Conservation (phyloP, 116 monocot genomes). For the Phalaenopsis hybrid region DNA sequence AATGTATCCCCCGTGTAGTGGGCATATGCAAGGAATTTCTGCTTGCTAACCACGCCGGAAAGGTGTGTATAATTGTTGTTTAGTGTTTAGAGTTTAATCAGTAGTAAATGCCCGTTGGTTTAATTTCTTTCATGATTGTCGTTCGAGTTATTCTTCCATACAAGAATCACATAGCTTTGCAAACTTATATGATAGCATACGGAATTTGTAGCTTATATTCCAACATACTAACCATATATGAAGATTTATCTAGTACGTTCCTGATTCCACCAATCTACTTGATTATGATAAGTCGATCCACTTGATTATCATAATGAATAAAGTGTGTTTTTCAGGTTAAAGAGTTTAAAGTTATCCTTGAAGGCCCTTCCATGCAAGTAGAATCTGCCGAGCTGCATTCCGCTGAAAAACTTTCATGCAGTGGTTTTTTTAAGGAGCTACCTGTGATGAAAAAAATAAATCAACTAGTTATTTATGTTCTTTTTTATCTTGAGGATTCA, state of each 20-base stretch:
- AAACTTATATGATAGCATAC: not conserved
- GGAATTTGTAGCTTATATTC: not conserved
- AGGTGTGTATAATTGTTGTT: no score
- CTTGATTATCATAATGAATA: conserved; percentile 3
- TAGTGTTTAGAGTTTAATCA: no score
- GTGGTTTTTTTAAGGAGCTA: conserved; percentile 48
- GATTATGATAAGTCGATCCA: not conserved
- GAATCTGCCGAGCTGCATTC: conserved; percentile 16
- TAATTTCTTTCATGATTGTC: no score
- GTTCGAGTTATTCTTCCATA: not conserved
- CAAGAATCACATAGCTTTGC: not conserved
- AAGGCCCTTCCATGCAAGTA: conserved; percentile 40
- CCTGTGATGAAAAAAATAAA: conserved; percentile 20
- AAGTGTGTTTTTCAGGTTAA: conserved; percentile 40
- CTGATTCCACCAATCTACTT: no score
- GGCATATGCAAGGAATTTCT: no score
- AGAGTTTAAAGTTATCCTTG: conserved; percentile 64
- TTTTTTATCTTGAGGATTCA: conserved; percentile 42
- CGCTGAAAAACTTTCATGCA: conserved; percentile 45
- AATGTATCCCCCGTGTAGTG: no score
- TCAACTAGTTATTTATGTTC: conserved; percentile 46
- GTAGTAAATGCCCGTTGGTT: no score
- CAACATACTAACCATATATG: not conserved
- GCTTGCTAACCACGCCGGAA: no score
- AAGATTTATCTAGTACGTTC: not conserved